Evolutionary conservation across 2,329 filamentous ascomycete species (phyloP), one percentile per base, ranked within the genome.

Genomic region (Colletotrichum incanum): DNA sequence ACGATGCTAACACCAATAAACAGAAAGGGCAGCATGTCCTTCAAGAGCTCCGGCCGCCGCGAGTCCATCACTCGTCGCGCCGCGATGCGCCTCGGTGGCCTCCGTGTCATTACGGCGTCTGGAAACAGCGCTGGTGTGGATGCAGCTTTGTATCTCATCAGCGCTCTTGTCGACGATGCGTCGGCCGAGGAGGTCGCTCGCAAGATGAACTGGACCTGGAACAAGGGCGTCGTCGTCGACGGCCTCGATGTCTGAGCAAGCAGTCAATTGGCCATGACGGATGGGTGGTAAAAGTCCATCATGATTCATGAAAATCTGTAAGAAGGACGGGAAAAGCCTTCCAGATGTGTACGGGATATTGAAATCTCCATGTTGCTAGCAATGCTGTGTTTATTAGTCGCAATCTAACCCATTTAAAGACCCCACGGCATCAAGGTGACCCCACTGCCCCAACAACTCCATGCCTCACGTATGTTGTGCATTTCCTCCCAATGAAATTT

Each of bases 1-100:
- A 26, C 12, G 39, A 56, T 37, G 39, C 68, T 72, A 65, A 74
- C 41, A 14, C 26, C 12, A n/a, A 12, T 43, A 18, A 77, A 71
- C 75, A 91, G 93, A 78, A 96, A 96, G 88, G 94, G 94, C 77
- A 95, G 93, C 81, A 93, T 95, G 83, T 94, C 93, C 58, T 93
- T 92, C 86, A 93, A 93, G 83, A 89, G 92, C 79, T 92, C 91
- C 76, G 93, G 93, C 80, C 91, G 93, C 71, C 92, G 93, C 78
- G 94, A 96, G 86, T 95, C 92, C 55, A 94, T 95, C 79, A 90
- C 92, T 77, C 91, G 94, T 77, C 92, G 94, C 78, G 92, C 92
- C 62, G 91, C 92, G 77, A 92, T 95, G 89, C 90, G 92, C 75
- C 89, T 95, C 60, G 88, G 89, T 76, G 89, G 89, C 68, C 87